phyloP scores from a whole-genome alignment of 148 eudicot genomes.

The Beta vulgaris region DNA sequence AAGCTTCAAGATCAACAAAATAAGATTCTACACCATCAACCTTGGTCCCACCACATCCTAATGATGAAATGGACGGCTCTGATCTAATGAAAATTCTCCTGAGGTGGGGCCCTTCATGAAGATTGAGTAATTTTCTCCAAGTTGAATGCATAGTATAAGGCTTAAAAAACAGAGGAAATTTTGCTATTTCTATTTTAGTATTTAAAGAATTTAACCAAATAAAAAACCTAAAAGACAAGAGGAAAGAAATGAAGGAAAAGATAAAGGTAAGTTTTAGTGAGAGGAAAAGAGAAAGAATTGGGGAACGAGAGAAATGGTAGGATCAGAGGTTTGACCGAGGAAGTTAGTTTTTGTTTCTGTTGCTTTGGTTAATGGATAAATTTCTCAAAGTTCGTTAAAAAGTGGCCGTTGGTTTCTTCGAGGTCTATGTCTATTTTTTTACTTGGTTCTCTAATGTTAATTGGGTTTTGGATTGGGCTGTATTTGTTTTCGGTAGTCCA shows the following conservation, averaged over 20 bases:
- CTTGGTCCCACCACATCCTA: slow-evolving; percentile 6
- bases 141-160: slow-evolving; percentile 21
- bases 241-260: background rate
- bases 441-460: background rate
- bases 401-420: slow-evolving; percentile 1
- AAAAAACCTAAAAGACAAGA: background rate
- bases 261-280: background rate
- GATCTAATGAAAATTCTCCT: slow-evolving; percentile 21
- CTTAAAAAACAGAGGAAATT: background rate
- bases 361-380: background rate
- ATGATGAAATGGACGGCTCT: slow-evolving; percentile 9
- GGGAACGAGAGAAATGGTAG: slow-evolving; percentile 28
- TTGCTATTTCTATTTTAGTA: too few species aligned
- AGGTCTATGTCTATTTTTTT: background rate
- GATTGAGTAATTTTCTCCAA: slow-evolving; percentile 14
- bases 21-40: slow-evolving; percentile 4
- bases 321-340: slow-evolving; percentile 31
- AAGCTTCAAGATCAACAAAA: too few species aligned
- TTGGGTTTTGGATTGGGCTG: background rate
- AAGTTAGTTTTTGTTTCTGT: background rate
- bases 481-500: background rate
- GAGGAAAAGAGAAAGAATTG: background rate
- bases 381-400: slow-evolving; percentile 8
- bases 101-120: background rate
- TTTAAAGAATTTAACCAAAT: too few species aligned